Base-by-base conservation (phyloP, 805 yeast species). In the Metschnikowia amazonensis region DNA sequence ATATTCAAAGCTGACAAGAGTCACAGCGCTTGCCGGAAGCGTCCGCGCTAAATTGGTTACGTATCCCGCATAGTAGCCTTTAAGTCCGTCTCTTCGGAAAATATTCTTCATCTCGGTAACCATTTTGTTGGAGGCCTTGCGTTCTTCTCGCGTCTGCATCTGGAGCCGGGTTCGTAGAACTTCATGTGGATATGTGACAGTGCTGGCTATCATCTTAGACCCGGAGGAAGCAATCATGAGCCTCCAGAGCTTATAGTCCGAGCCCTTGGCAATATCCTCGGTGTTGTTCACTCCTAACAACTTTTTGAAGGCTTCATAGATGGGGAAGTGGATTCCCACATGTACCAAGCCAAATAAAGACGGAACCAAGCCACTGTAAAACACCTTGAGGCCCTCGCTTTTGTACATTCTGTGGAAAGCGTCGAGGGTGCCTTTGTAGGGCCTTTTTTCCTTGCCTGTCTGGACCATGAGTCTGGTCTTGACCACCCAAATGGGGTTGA, bases 401-500 rank as follows among this genome's bases (percentile, higher is more conserved):
- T 63, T 63, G 60, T 82, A 84, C 86, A 94, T 94, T 50, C 79
- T 83, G 30, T 62, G 67, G 59, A 90, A 86, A 1, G 98, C 97
- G 63, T 92, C 92, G 32, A 83, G 44, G 0, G 97, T 87, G 13
- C 95, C 89, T 16, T 66, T 77, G 62, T 94, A 89, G 59, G 77
- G 74, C 6, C 66, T 60, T 17, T 44, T 18, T 14, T 54, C 57
- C 39, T 66, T 63, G 25, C 75, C 77, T 44, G 84, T 82, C 59
- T 87, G 96, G 33, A 90, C 72, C 98, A 94, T 94, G 42, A 94
- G 69, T 58, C 99, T 72, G 1, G 99, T 94, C 63, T 94, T 94
- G 25, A 94, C 90, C 36, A 94, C 98, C 99, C 99, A 94, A 11
- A 92, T 87, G 9, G 99, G 99, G 63, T 94, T 94, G 0, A 96